phyloP scores from a whole-genome alignment of 371 early-diverging fungal genomes.

The Umbelopsis sp. region DNA sequence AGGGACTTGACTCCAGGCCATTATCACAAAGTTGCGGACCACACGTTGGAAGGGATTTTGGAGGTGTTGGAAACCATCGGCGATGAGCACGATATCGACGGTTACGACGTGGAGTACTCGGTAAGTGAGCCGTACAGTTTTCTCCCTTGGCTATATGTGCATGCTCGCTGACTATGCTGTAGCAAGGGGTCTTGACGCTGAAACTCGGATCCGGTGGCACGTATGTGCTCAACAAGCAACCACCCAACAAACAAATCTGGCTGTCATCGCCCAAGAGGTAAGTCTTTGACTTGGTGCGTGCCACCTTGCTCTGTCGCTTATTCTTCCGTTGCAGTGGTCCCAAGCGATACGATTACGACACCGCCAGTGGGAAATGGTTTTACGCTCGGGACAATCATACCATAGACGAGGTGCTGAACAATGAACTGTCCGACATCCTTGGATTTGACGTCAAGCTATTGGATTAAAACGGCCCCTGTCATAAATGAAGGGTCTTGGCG shows the following conservation, averaged over 20 bases:
- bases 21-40: conserved; percentile 77
- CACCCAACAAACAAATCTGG: conserved; percentile 98
- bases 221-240: conserved; percentile 98
- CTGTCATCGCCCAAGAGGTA: conserved; percentile 91
- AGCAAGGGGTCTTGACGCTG: conserved; percentile 89
- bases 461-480: conserved; percentile 10
- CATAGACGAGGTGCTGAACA: conserved; percentile 68
- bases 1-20: conserved; percentile 58
- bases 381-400: conserved; percentile 70
- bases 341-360: conserved; percentile 84
- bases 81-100: conserved; percentile 70
- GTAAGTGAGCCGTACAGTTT: conserved; percentile 54
- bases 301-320: neutral
- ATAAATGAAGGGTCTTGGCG: too few relatives aligned
- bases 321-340: conserved; percentile 73
- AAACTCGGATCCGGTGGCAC: conserved; percentile 86
- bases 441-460: conserved; percentile 37
- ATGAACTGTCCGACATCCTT: conserved; percentile 63
- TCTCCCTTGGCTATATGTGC: neutral
- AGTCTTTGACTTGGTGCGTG: neutral
- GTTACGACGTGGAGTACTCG: conserved; percentile 85
- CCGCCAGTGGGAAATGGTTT: conserved; percentile 68
- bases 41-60: conserved; percentile 69
- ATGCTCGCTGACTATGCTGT: neutral
- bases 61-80: conserved; percentile 80